phyloP scores from a whole-genome alignment of 768 basidiomycete genomes.

The Amylocystis lapponica region DNA sequence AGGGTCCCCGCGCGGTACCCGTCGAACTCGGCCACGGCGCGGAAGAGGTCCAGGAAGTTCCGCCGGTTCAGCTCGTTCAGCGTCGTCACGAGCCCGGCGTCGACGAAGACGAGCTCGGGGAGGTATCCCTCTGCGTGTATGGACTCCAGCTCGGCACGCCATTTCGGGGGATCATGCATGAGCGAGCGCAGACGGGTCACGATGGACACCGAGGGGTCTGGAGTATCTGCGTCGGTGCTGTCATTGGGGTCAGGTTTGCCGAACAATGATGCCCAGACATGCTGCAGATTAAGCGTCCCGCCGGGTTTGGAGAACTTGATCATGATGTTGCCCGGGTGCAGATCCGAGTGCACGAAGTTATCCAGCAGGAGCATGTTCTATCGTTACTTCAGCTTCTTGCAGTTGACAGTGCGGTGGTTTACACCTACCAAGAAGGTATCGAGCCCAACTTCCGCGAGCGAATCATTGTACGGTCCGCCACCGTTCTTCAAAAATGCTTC shows the following conservation, averaged over 20 bases:
- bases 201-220: constrained; percentile 31
- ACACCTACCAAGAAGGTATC: constrained; percentile 86
- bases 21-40: constrained; percentile 93
- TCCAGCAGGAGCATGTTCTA: constrained; percentile 98
- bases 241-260: not conserved
- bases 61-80: constrained; percentile 75
- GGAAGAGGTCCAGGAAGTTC: constrained; percentile 96
- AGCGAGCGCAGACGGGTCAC: constrained; percentile 66
- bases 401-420: not conserved
- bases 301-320: constrained; percentile 92
- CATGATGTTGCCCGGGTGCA: constrained; percentile 95
- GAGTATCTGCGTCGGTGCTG: constrained; percentile 6
- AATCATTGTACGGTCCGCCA: constrained; percentile 85
- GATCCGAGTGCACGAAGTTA: constrained; percentile 93
- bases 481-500: constrained; percentile 85
- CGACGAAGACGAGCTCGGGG: constrained; percentile 94
- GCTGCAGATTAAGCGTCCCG: constrained; percentile 55
- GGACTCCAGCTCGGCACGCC: constrained; percentile 61
- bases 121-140: constrained; percentile 72
- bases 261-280: constrained; percentile 18
- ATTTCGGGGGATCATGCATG: constrained; percentile 51
- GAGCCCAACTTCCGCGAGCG: constrained; percentile 86
- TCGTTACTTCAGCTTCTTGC: constrained; percentile 6
- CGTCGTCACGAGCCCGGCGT: constrained; percentile 90
- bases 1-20: constrained; percentile 93